phyloP scores from a whole-genome alignment of 164 flowering plant species.

The grape (Vitis vinifera) region DNA sequence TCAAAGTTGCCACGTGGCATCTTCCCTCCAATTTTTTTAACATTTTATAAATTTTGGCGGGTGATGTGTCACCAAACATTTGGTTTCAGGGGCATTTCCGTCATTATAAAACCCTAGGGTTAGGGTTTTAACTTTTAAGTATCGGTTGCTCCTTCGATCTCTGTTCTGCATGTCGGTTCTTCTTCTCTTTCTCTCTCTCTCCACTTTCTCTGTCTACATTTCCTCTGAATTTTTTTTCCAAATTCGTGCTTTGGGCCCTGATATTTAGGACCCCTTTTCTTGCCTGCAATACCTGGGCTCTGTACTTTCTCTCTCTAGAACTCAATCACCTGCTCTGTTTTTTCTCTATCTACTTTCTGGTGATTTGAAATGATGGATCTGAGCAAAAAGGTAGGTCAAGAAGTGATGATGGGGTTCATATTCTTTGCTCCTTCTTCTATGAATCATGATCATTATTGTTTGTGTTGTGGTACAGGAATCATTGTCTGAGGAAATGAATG shows the following conservation, averaged over 20 bases:
- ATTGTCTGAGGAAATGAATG: not conserved
- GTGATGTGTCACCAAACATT: not conserved
- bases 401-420: not conserved
- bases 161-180: not conserved
- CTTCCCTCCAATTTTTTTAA: not conserved
- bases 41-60: constrained; percentile 5
- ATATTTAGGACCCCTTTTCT: too few species aligned
- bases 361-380: constrained; percentile 15
- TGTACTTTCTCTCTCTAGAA: not conserved
- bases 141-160: not conserved
- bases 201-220: not conserved
- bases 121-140: not conserved
- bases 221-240: not conserved
- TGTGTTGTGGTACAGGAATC: constrained; percentile 13
- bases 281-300: too few species aligned
- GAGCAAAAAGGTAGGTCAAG: constrained; percentile 11
- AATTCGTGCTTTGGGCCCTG: not conserved
- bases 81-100: not conserved
- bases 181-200: not conserved
- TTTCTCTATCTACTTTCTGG: not conserved
- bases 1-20: not conserved
- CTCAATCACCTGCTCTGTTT: constrained; percentile 3
- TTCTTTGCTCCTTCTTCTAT: not conserved
- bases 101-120: not conserved
- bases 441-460: not conserved